Percentiles rank a stretch among this genome's conserved stretches.
Evolutionary conservation across 2,329 filamentous ascomycete genomes (phyloP).

Genomic region (Epichloe baconii): DNA sequence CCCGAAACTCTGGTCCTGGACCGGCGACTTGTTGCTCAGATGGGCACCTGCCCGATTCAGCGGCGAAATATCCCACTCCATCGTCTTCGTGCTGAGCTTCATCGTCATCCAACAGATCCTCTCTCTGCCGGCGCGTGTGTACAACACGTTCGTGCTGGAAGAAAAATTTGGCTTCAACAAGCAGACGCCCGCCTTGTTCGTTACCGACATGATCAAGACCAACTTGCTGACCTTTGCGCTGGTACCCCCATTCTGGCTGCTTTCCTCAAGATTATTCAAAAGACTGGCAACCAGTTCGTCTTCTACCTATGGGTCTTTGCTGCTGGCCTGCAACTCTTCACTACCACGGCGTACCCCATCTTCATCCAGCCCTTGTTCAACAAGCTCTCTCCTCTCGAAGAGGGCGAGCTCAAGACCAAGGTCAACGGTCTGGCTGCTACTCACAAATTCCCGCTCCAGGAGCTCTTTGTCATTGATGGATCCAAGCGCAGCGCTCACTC

Average conservation of each 20-base stretch:
- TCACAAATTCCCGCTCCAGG: conserved; percentile 81
- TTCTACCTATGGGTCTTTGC: conserved; percentile 96
- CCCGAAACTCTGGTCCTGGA: conserved; percentile 77
- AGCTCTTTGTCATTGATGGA: conserved; percentile 89
- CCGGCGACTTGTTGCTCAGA: conserved; percentile 58
- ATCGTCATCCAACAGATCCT: conserved; percentile 69
- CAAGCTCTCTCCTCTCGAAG: conserved; percentile 85
- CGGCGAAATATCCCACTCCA: conserved; percentile 86
- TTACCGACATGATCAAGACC: conserved; percentile 84
- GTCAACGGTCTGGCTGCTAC: conserved; percentile 74
- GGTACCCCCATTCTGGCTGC: conserved; percentile 80
- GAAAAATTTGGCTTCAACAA: conserved; percentile 98
- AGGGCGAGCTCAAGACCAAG: conserved; percentile 73
- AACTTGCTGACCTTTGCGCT: conserved; percentile 70
- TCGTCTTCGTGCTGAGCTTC: conserved; percentile 83
- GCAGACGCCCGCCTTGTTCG: conserved; percentile 77
- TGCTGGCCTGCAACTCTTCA: conserved; percentile 78
- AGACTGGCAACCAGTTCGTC: conserved; percentile 90
- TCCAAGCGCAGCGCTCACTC: conserved; percentile 79
- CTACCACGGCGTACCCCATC: conserved; percentile 92
- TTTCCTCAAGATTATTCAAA: conserved; percentile 87
- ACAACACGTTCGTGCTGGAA: conserved; percentile 91
- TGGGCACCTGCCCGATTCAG: conserved; percentile 69
- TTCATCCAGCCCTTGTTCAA: conserved; percentile 94
- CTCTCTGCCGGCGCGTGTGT: conserved; percentile 70